phyloP scores from a whole-genome alignment of 2,329 filamentous ascomycete species.

The Cryphonectria carpinicola region DNA sequence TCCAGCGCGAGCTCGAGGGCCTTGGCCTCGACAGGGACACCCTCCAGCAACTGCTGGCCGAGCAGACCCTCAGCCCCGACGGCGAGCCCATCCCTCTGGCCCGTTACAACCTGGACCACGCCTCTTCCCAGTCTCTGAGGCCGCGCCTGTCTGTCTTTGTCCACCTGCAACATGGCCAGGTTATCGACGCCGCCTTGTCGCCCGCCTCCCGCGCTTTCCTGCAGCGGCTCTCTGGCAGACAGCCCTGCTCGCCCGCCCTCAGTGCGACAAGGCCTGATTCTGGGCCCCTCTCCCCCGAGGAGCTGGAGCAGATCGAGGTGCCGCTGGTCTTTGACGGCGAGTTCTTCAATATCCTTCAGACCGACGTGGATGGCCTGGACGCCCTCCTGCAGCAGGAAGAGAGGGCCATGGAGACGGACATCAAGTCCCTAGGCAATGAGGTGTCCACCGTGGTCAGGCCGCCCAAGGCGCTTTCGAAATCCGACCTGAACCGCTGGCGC shows the following conservation, averaged over 20 bases:
- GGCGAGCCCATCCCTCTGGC: conserved; percentile 36
- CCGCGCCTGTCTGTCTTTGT: conserved; percentile 74
- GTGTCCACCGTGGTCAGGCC: conserved; percentile 64
- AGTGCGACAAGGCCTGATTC: background rate
- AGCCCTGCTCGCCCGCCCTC: conserved; percentile 31
- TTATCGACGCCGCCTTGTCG: conserved; percentile 70
- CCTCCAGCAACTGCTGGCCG: conserved; percentile 65
- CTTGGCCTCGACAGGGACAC: conserved; percentile 75
- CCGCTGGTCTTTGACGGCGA: conserved; percentile 76
- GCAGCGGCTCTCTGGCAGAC: conserved; percentile 58
- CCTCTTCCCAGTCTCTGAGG: conserved; percentile 47
- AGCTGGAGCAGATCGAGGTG: conserved; percentile 62
- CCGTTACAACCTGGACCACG: conserved; percentile 61
- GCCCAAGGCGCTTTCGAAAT: conserved; percentile 64
- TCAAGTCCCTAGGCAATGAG: conserved; percentile 65
- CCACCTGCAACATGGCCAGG: conserved; percentile 66
- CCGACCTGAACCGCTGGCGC: conserved; percentile 76
- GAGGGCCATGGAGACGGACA: conserved; percentile 63
- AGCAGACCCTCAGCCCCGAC: conserved; percentile 50
- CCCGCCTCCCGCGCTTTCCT: conserved; percentile 67
- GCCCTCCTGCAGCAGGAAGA: conserved; percentile 69
- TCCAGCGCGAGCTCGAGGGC: conserved; percentile 70
- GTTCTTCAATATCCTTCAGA: conserved; percentile 78
- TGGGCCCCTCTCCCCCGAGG: conserved; percentile 5
- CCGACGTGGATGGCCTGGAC: conserved; percentile 71